Conservation (phyloP, 257 asterid species). For the Ilex asprella region DNA sequence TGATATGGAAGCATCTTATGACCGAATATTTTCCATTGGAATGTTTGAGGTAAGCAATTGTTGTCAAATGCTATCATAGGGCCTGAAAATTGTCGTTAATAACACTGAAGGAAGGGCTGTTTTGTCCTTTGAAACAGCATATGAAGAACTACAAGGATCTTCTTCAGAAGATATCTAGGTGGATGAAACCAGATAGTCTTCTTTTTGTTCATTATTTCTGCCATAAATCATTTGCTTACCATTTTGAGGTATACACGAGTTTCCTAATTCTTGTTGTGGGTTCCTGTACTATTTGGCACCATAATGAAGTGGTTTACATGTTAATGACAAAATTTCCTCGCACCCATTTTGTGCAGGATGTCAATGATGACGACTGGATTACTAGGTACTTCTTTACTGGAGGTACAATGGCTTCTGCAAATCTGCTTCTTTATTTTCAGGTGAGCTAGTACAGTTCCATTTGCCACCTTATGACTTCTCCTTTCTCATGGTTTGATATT, state of each 20-base stretch:
- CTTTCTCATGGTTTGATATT: not conserved
- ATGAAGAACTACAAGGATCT: slow-evolving; percentile 83
- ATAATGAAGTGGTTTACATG: not conserved
- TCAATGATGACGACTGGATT: slow-evolving; percentile 85
- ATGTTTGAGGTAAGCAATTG: slow-evolving; percentile 70
- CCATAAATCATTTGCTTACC: slow-evolving; percentile 85
- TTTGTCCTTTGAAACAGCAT: slow-evolving; percentile 43
- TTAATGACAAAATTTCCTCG: not conserved
- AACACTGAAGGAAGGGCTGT: not conserved
- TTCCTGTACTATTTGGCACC: too few relatives aligned
- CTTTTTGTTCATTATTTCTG: slow-evolving; percentile 81
- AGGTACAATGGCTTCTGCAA: slow-evolving; percentile 91
- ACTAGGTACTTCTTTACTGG: slow-evolving; percentile 89
- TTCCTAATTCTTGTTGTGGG: not conserved
- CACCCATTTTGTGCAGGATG: slow-evolving; percentile 39
- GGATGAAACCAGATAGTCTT: slow-evolving; percentile 80
- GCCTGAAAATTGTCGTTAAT: not conserved
- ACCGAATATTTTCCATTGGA: slow-evolving; percentile 80
- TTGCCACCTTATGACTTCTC: not conserved
- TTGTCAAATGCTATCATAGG: not conserved
- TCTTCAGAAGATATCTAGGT: slow-evolving; percentile 73
- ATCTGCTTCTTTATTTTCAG: slow-evolving; percentile 89
- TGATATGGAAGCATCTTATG: slow-evolving; percentile 79
- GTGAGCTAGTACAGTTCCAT: slow-evolving; percentile 25
- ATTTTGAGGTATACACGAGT: slow-evolving; percentile 63